Percentiles rank a stretch among this genome's conserved stretches.
Conservation (phyloP, 2,329 filamentous ascomycete genomes). For the Aureobasidium namibiae region DNA sequence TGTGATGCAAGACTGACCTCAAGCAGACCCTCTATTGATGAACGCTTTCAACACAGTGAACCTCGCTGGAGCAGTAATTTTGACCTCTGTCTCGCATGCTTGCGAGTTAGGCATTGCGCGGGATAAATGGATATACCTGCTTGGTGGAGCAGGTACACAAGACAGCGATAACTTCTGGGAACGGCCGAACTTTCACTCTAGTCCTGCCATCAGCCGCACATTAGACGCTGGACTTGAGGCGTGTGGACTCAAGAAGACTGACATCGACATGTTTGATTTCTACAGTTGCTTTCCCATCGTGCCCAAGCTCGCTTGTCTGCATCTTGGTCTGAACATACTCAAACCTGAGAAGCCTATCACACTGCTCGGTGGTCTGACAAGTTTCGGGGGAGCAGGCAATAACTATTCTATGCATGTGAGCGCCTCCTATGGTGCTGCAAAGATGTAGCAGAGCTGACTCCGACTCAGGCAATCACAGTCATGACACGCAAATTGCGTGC, state of each 20-base stretch:
- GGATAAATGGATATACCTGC: conserved; percentile 54
- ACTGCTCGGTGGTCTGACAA: conserved; percentile 57
- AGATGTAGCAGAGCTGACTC: conserved; percentile 16
- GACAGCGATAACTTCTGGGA: conserved; percentile 57
- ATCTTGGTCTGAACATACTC: conserved; percentile 46
- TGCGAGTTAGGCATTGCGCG: conserved; percentile 45
- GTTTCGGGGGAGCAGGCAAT: conserved; percentile 62
- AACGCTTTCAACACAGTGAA: conserved; percentile 66
- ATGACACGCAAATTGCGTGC: conserved; percentile 47
- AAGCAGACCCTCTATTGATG: conserved; percentile 57
- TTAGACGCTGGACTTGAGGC: conserved; percentile 46
- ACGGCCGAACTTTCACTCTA: conserved; percentile 49
- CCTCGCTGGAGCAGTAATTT: conserved; percentile 50
- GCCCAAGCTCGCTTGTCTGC: conserved; percentile 55
- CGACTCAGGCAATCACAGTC: conserved; percentile 41
- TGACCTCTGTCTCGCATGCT: conserved; percentile 52
- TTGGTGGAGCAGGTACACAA: conserved; percentile 55
- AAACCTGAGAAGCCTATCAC: conserved; percentile 46
- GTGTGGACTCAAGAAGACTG: conserved; percentile 38
- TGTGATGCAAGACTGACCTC: conserved; percentile 14
- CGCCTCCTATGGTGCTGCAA: conserved; percentile 12
- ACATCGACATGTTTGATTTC: conserved; percentile 56
- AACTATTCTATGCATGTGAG: conserved; percentile 62
- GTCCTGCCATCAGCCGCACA: conserved; percentile 50
- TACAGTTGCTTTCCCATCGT: conserved; percentile 66